Percentiles rank a stretch among this genome's conserved stretches.
Evolutionary conservation across 1,284 basidiomycete species (phyloP).

Genomic region (Singerocomus rubriflavus): DNA sequence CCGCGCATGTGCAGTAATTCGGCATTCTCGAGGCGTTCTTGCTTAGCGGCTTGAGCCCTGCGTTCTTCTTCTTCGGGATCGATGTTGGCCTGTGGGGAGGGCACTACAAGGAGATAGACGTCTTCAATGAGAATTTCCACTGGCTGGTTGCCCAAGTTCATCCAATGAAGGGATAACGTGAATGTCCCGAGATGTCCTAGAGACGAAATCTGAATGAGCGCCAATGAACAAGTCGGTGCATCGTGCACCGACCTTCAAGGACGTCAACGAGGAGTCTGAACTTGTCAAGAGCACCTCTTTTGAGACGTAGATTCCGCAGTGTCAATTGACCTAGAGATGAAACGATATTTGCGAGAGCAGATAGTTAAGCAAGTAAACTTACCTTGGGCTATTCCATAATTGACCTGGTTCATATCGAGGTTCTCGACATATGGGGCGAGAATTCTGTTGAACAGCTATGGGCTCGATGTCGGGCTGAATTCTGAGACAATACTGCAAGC

Average conservation of each 20-base stretch:
- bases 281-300: conserved; percentile 94
- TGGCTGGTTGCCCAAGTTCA: conserved; percentile 90
- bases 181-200: conserved; percentile 92
- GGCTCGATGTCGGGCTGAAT: not conserved
- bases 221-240: not conserved
- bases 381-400: conserved; percentile 94
- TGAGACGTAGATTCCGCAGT: conserved; percentile 80
- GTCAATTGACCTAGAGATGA: conserved; percentile 71
- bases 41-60: conserved; percentile 82
- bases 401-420: conserved; percentile 91
- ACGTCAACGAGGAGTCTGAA: conserved; percentile 97
- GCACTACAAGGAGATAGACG: conserved; percentile 91
- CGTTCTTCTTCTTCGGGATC: conserved; percentile 86
- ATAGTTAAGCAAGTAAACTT: conserved; percentile 1
- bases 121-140: conserved; percentile 93
- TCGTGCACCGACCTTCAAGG: conserved; percentile 67
- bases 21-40: conserved; percentile 85
- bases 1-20: conserved; percentile 80
- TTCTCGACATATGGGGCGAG: conserved; percentile 97
- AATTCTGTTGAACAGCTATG: conserved; percentile 85
- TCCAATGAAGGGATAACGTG: conserved; percentile 93
- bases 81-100: conserved; percentile 68
- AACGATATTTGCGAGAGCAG: conserved; percentile 7
- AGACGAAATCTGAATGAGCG: not conserved
- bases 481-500: not conserved